Conservation (phyloP, 23 red algal species). For the Gracilaria domingensis region DNA sequence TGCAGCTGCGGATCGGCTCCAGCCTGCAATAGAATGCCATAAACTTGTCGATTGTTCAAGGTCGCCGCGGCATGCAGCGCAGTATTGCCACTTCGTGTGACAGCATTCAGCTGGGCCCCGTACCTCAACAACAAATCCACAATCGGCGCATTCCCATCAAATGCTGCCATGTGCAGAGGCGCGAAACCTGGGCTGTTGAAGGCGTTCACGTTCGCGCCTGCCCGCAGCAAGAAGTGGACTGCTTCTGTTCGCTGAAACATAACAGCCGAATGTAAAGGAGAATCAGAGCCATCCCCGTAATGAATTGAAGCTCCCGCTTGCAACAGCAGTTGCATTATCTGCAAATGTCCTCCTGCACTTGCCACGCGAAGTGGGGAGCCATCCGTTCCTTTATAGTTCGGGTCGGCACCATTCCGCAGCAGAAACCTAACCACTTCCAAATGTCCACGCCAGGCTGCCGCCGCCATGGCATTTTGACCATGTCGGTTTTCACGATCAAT, state of each 20-base stretch:
- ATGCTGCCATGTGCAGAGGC: not conserved
- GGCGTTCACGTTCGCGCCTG: not conserved
- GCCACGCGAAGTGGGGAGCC: not conserved
- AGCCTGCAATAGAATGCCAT: not conserved
- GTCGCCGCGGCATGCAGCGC: not conserved
- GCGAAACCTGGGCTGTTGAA: not conserved
- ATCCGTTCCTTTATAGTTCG: not conserved
- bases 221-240: not conserved
- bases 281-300: not conserved
- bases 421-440: not conserved
- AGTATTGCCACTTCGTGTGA: not conserved
- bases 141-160: not conserved
- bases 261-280: not conserved
- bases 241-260: too few species aligned
- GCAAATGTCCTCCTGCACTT: not conserved
- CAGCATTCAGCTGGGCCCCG: not conserved
- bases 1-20: not conserved
- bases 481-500: not conserved
- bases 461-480: not conserved
- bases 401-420: not conserved
- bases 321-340: constrained; percentile 2
- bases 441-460: not conserved
- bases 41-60: not conserved
- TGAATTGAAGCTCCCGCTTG: not conserved
- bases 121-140: not conserved